These are phyloP conservation scores for Ormosia emarginata DNA, from an alignment of 306 rosid genomes.

Conservation along the genomic window DNA sequence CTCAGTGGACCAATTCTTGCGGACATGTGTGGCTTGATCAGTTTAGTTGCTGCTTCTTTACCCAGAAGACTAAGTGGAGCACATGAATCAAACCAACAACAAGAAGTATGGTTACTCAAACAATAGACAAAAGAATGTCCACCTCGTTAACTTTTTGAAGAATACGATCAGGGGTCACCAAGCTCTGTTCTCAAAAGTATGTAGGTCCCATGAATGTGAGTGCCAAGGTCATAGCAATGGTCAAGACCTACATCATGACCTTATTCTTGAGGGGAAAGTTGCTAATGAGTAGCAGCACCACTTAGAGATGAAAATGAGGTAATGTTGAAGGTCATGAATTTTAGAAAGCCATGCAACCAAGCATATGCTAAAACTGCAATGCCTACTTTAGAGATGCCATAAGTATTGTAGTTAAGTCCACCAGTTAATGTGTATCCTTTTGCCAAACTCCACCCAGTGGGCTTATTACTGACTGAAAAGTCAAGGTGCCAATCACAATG, in stretches of 20 bases:
- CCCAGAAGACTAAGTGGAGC: constrained; percentile 1
- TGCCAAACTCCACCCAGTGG: constrained; percentile 12
- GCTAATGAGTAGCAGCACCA: constrained; percentile 22
- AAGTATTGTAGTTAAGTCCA: background rate
- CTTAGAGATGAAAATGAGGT: constrained; percentile 23
- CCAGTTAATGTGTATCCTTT: no score
- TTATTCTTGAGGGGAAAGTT: constrained; percentile 30
- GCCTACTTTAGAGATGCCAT: constrained; percentile 17
- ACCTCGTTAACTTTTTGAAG: background rate
- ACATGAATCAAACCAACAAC: background rate
- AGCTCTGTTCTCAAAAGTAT: background rate
- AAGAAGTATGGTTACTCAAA: background rate
- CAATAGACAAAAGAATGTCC: background rate
- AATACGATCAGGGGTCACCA: constrained; percentile 9
- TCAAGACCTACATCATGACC: constrained; percentile 16
- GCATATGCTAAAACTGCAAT: constrained; percentile 6
- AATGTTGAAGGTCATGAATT: background rate
- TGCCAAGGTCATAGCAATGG: background rate
- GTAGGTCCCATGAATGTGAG: constrained; percentile 10
- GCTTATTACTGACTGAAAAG: constrained; percentile 18
- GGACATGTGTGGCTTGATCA: no score
- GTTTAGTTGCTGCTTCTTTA: background rate
- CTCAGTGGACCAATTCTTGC: no score
- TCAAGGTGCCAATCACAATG: constrained; percentile 22
- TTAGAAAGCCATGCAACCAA: background rate